Evolutionary conservation across 106 monocot genomes (phyloP).

Genomic region (Cymbidium sinense): DNA sequence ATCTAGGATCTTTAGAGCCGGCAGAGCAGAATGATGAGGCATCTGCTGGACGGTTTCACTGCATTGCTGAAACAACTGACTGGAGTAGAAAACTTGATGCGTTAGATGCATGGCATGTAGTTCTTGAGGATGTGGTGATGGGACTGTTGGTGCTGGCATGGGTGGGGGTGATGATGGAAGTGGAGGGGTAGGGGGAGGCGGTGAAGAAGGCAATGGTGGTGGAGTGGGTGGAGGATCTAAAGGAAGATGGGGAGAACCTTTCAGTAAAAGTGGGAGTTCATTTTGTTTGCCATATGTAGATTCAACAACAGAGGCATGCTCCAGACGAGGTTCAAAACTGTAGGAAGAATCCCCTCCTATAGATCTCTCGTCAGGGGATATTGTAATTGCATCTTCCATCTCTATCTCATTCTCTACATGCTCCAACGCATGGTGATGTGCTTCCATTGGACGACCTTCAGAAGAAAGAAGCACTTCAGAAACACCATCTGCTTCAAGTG

Average conservation of each 20-base stretch:
- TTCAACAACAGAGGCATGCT: slow-evolving; percentile 10
- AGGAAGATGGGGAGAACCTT: slow-evolving; percentile 45
- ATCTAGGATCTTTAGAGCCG: slow-evolving; percentile 34
- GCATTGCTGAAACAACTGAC: slow-evolving; percentile 50
- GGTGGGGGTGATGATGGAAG: slow-evolving; percentile 26
- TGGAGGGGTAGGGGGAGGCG: slow-evolving; percentile 20
- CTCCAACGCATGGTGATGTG: slow-evolving; percentile 27
- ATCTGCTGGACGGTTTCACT: slow-evolving; percentile 34
- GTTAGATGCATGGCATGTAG: slow-evolving; percentile 40
- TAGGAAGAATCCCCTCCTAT: slow-evolving; percentile 13
- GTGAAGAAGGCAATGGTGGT: slow-evolving; percentile 31
- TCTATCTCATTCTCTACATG: slow-evolving; percentile 61
- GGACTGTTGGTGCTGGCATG: slow-evolving; percentile 21
- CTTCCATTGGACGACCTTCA: slow-evolving; percentile 24
- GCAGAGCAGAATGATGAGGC: slow-evolving; percentile 27
- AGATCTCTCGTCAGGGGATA: slow-evolving; percentile 29
- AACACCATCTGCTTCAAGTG: slow-evolving; percentile 28
- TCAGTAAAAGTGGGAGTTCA: slow-evolving; percentile 40
- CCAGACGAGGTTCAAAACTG: slow-evolving; percentile 8
- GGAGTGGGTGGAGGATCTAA: slow-evolving; percentile 42
- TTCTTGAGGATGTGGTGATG: slow-evolving; percentile 2
- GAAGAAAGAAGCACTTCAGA: neutral
- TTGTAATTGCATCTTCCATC: slow-evolving; percentile 61
- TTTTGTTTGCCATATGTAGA: slow-evolving; percentile 9
- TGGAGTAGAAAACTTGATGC: slow-evolving; percentile 34